Evolutionary conservation across 352 stramenopile species (phyloP).

Genomic region (Paralagenidium karlingii): DNA sequence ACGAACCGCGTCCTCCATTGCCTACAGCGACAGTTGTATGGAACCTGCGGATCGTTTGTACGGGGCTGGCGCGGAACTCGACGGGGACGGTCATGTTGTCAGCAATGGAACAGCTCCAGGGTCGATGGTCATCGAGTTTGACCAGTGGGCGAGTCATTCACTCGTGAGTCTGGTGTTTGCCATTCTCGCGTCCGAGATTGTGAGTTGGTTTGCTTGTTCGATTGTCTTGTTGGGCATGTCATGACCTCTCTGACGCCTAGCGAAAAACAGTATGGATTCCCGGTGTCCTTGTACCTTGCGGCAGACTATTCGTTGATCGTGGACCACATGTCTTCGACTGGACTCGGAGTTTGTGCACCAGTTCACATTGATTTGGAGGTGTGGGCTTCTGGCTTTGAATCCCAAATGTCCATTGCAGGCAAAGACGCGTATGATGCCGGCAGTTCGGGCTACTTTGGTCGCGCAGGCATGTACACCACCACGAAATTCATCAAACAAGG

Average conservation of each 20-base stretch:
- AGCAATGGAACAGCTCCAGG: slow-evolving; percentile 6
- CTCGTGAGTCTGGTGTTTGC: slow-evolving; percentile 23
- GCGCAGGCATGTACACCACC: slow-evolving; percentile 24
- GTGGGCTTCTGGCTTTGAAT: no score
- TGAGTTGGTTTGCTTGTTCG: no score
- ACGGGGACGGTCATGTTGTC: slow-evolving; percentile 7
- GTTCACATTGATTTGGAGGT: no score
- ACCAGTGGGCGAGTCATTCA: slow-evolving; percentile 18
- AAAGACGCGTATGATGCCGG: no score
- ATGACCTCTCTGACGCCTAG: no score
- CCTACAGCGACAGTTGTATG: slow-evolving; percentile 8
- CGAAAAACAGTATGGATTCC: no score
- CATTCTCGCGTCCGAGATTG: slow-evolving; percentile 33
- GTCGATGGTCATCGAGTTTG: slow-evolving; percentile 28
- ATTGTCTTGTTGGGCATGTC: no score
- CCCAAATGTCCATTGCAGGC: no score
- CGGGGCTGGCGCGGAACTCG: slow-evolving; percentile 8
- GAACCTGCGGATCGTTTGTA: slow-evolving; percentile 10
- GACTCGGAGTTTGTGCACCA: no score
- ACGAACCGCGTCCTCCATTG: slow-evolving; percentile 1
- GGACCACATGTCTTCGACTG: no score
- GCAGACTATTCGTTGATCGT: no score
- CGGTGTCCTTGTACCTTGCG: no score
- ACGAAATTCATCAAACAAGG: slow-evolving; percentile 18
- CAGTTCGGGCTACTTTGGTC: slow-evolving; percentile 18